These are phyloP conservation scores for Glycyrrhiza uralensis DNA, from an alignment of 306 rosid species.

Conservation along the genomic window DNA sequence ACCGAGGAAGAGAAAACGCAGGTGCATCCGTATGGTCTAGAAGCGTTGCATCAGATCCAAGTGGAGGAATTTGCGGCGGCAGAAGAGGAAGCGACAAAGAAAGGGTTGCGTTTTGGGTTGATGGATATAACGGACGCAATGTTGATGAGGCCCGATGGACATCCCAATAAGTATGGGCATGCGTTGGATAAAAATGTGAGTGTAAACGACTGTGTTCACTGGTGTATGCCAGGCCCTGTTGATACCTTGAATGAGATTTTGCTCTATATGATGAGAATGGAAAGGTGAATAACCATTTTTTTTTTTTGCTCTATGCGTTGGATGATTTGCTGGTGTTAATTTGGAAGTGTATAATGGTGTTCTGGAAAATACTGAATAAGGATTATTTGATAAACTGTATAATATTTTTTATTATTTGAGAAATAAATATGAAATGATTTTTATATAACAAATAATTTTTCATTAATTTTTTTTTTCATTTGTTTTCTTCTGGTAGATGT, in stretches of 20 bases:
- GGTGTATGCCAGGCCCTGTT: conserved; percentile 96
- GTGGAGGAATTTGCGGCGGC: conserved; percentile 54
- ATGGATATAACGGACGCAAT: conserved; percentile 57
- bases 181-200: conserved; percentile 31
- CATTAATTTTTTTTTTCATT: too few species aligned
- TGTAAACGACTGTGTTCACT: conserved; percentile 80
- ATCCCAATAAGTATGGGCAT: conserved; percentile 61
- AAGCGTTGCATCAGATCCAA: conserved; percentile 43
- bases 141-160: conserved; percentile 87
- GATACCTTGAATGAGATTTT: conserved; percentile 87
- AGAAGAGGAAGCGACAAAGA: conserved; percentile 31
- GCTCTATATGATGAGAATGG: conserved; percentile 44
- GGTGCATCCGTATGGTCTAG: conserved; percentile 32
- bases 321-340: not conserved
- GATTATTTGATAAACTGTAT: too few species aligned
- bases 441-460: too few species aligned
- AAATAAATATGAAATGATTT: not conserved
- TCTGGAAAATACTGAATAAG: not conserved
- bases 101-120: conserved; percentile 46
- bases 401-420: too few species aligned
- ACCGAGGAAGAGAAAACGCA: conserved; percentile 35
- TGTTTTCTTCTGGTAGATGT: too few species aligned
- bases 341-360: not conserved
- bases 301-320: too few species aligned
- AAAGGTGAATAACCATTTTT: not conserved